Conservation (phyloP, 495 filamentous ascomycete genomes). For the Staphylotrichum tortipilum region DNA sequence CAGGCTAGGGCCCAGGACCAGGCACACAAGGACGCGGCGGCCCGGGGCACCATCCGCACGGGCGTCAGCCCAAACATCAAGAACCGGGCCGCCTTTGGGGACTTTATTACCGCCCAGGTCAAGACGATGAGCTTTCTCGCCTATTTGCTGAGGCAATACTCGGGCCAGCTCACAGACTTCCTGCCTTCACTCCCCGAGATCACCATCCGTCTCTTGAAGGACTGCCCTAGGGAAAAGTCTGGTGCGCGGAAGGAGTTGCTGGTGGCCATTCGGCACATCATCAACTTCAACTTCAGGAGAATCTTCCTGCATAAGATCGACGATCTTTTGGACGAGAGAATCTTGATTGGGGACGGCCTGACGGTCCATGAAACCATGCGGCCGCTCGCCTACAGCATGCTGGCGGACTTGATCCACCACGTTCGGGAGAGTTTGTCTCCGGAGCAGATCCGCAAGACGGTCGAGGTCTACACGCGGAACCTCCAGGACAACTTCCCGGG, state of each 20-base stretch:
- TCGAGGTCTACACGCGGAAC: constrained; percentile 95
- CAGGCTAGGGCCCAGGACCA: constrained; percentile 92
- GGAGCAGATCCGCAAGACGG: constrained; percentile 86
- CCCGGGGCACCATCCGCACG: constrained; percentile 71
- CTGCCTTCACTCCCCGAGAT: constrained; percentile 80
- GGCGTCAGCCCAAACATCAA: constrained; percentile 92
- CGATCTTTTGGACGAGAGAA: constrained; percentile 86
- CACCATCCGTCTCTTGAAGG: constrained; percentile 82
- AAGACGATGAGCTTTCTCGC: constrained; percentile 99
- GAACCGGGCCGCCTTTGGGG: constrained; percentile 89
- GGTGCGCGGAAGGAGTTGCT: constrained; percentile 88
- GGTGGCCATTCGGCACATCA: constrained; percentile 95
- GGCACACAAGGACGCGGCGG: constrained; percentile 74
- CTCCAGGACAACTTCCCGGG: constrained; percentile 93
- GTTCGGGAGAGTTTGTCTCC: constrained; percentile 75
- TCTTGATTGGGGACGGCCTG: constrained; percentile 87
- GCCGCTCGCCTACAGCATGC: constrained; percentile 94
- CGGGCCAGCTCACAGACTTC: constrained; percentile 82
- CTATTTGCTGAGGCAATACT: constrained; percentile 82
- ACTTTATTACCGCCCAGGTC: constrained; percentile 95
- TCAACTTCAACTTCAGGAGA: constrained; percentile 96
- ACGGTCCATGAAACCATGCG: constrained; percentile 96
- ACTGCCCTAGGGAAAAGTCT: constrained; percentile 90
- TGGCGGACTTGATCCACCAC: constrained; percentile 96
- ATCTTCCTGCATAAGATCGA: constrained; percentile 95